Evolutionary conservation across 2,329 filamentous ascomycete species (phyloP), one percentile per base, ranked within the genome.

Genomic region (Falciphora oryzae): DNA sequence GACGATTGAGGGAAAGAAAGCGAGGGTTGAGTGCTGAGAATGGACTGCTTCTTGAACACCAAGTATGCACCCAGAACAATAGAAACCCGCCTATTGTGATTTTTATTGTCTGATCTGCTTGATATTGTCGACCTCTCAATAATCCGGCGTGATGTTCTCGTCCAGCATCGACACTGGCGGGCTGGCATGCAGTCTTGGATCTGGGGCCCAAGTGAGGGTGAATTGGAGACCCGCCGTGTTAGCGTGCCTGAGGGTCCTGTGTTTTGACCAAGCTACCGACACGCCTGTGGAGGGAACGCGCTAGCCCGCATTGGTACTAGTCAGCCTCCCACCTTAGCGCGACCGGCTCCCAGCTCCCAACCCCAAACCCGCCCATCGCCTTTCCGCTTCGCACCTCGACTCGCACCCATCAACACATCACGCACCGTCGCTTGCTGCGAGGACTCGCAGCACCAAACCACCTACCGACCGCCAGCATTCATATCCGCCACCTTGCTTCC

Each of bases 301-400:
- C 63, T 64, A 64, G 11, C 1, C 63, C 57, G 18, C 4, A 64
- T 64, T 16, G 8, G 38, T 4, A 27, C 31, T 60, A 60, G 28
- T 35, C 29, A 27, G 18, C n/a, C 57, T 50, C 35, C 57, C 28
- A 27, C 35, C 58, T 60, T 60, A 16, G 63, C 63, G 63, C 63
- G 63, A 64, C 44, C 44, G 44, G 44, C 32, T 31, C 63, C 57
- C 63, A 64, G 63, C 63, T 64, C 57, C 57, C 57, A 64, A 59
- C 63, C 27, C 35, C 62, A 53, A 58, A 44, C 53, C 56, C 14
- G 29, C 44, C 25, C 44, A 44, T 44, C 18, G 16, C 16, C 38
- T 44, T 35, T 28, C 57, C 27, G 18, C 25, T 22, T 57, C 35
- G 29, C n/a, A 28, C 56, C 44, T n/a, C 44, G 44, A 53, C 44